Conservation (phyloP, 352 stramenopile species). For the Thalassiosira delicatula region DNA sequence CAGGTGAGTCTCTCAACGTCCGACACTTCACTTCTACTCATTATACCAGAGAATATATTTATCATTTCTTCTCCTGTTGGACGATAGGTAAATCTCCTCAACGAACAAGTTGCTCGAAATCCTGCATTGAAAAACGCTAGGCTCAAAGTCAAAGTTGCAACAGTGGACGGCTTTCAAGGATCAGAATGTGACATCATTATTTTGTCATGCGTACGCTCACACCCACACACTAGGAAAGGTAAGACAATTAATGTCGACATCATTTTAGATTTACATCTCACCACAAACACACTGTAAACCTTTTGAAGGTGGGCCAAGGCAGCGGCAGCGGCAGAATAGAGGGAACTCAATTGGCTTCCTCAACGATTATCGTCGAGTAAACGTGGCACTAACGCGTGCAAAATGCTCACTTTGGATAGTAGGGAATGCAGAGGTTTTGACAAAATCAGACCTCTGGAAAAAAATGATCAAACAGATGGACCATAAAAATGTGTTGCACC, state of each 20-base stretch:
- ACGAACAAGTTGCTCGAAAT: slow-evolving; percentile 41
- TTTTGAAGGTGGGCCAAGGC: slow-evolving; percentile 26
- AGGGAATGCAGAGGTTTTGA: slow-evolving; percentile 57
- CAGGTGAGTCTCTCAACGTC: slow-evolving; percentile 37
- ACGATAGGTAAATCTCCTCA: slow-evolving; percentile 50
- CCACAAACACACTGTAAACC: no score
- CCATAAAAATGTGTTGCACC: slow-evolving; percentile 15
- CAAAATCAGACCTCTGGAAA: slow-evolving; percentile 41
- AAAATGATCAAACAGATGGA: slow-evolving; percentile 50
- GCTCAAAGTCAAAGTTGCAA: slow-evolving; percentile 62
- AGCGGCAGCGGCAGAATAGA: not conserved
- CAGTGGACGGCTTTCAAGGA: slow-evolving; percentile 66
- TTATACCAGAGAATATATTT: slow-evolving; percentile 9
- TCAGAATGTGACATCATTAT: slow-evolving; percentile 65
- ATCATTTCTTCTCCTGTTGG: not conserved
- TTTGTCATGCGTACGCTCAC: slow-evolving; percentile 59
- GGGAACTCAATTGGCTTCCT: slow-evolving; percentile 84
- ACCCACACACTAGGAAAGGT: slow-evolving; percentile 16
- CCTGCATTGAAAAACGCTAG: slow-evolving; percentile 45
- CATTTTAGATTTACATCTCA: not conserved
- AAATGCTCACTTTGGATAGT: slow-evolving; percentile 82
- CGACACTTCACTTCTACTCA: not conserved
- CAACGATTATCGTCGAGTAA: slow-evolving; percentile 85
- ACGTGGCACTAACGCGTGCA: slow-evolving; percentile 87
- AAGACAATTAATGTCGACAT: slow-evolving; percentile 5